Evolutionary conservation across 768 basidiomycete genomes (phyloP).

Genomic region (Paxillus involutus): DNA sequence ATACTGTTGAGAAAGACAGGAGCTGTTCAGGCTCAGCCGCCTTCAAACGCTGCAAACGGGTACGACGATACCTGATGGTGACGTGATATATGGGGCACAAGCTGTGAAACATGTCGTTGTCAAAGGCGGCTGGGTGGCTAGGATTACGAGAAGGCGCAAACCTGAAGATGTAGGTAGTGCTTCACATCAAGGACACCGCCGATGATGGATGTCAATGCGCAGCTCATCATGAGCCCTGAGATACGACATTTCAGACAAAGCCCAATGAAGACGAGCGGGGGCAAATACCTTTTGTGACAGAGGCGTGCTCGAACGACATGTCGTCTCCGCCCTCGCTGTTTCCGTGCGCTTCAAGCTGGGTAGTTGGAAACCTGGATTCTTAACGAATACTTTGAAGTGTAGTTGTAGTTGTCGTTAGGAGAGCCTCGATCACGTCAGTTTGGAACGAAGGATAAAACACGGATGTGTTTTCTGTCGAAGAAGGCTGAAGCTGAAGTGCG

Average conservation of each 20-base stretch:
- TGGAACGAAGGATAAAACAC: no score
- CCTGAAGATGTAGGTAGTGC: conserved; percentile 86
- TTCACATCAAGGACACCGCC: conserved; percentile 84
- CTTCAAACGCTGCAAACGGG: conserved; percentile 9
- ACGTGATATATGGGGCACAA: conserved; percentile 86
- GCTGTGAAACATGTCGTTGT: conserved; percentile 37
- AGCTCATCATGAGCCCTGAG: conserved; percentile 73
- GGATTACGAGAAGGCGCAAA: conserved; percentile 28
- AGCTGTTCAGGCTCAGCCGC: conserved; percentile 33
- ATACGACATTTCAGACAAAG: conserved; percentile 1
- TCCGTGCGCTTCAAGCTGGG: neutral
- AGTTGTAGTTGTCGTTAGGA: no score
- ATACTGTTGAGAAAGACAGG: conserved; percentile 51
- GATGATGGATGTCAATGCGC: conserved; percentile 70
- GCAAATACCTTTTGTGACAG: conserved; percentile 75
- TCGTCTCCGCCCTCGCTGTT: neutral
- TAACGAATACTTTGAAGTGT: neutral
- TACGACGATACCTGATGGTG: conserved; percentile 71
- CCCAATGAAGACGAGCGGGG: neutral
- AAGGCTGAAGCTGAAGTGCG: no score
- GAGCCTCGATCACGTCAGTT: no score
- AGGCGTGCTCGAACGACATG: conserved; percentile 84
- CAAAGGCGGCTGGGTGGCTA: neutral
- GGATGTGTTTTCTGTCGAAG: no score
- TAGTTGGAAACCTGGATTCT: no score